Base-by-base conservation (phyloP, 495 filamentous ascomycete genomes). In the Venustampulla echinocandica region DNA sequence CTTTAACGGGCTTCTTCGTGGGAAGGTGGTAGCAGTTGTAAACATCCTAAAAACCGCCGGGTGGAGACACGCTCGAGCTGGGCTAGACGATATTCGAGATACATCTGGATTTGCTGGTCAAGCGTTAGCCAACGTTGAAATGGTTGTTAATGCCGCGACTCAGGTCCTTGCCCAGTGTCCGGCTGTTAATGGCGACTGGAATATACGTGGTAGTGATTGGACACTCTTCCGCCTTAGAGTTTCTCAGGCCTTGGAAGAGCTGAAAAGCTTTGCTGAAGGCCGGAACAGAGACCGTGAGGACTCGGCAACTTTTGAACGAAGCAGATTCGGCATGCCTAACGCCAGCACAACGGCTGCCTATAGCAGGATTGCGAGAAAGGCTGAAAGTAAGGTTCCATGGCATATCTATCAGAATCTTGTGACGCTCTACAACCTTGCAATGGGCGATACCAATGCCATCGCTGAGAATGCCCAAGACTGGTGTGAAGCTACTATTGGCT, bases 331-430 rank as follows among this genome's bases (percentile, higher is more conserved):
- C n/a, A 53, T 75, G 22, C 62, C 60, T 0, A 61, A 64, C 34
- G 61, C 33, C 42, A 55, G 6, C 44, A 62, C 36, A 17, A 15
- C 43, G 0, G 45, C 36, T 4, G 69, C 69, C 6, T 70, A 82
- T 43, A 75, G 73, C 15, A 74, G 78, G 44, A 74, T 82, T 21
- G 81, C 81, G 38, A 75, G 83, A 28, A 81, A 80, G 63, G 87
- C 86, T 0, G 82, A 84, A 61, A 89, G 85, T 57, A 77, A 76
- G 45, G 81, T 96, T 17, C 89, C 90, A 0, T 93, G 84, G 85
- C 75, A 79, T 7, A 79, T 96, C 14, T 94, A 90, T 53, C 77
- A 90, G 47, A 87, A 78, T 50, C 65, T 96, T 23, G 74, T 79
- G 35, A 71, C 76, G 10, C 62, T 94, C 10, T 94, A 94, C 56